Conservation (phyloP, 78 protist species). For the Isochrysis galbana region DNA sequence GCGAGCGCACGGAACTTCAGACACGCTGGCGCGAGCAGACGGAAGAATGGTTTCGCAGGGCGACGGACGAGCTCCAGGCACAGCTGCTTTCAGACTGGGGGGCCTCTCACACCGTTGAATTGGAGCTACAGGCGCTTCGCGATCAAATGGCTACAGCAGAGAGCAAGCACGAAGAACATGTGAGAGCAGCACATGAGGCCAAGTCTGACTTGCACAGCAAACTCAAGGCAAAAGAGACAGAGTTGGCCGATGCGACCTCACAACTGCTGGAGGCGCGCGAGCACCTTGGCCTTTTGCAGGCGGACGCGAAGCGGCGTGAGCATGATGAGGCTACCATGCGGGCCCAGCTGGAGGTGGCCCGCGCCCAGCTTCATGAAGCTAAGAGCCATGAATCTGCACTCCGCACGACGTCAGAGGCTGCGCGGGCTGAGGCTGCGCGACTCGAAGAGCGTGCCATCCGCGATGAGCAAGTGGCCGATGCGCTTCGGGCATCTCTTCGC, state of each 20-base stretch:
- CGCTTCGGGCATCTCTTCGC: background rate
- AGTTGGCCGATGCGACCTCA: background rate
- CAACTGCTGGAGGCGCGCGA: background rate
- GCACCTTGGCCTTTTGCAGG: background rate
- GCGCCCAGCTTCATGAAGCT: background rate
- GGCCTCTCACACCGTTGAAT: background rate
- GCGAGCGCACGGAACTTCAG: background rate
- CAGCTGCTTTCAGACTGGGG: background rate
- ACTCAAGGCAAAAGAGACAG: background rate
- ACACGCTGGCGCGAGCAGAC: constrained; percentile 4
- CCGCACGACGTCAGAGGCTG: background rate
- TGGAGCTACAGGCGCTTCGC: background rate
- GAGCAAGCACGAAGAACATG: background rate
- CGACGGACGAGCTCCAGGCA: background rate
- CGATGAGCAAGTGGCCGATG: background rate
- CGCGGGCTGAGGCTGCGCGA: background rate
- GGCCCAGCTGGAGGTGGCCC: background rate
- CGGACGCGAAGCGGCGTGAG: background rate
- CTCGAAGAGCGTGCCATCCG: background rate
- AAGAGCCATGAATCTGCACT: background rate
- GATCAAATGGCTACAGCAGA: background rate
- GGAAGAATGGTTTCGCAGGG: background rate
- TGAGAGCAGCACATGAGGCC: background rate
- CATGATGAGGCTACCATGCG: background rate
- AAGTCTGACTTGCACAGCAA: background rate